A percentile compares a stretch with the other conserved stretches of the same genome.
Conservation (phyloP, 2,329 filamentous ascomycete species). For the Leptographium radiaticola region DNA sequence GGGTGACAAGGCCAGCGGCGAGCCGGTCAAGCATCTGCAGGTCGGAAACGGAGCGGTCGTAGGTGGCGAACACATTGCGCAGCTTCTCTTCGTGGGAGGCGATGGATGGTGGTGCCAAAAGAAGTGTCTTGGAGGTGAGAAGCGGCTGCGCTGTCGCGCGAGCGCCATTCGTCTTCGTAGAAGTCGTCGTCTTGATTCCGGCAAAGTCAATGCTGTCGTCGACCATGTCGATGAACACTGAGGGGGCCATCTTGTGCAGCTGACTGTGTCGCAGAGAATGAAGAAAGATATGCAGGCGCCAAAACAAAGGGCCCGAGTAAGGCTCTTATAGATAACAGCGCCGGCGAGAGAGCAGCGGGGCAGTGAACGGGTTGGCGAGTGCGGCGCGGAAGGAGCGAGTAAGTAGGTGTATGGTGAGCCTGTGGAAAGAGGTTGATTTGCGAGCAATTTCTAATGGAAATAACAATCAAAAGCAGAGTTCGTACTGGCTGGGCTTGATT, state of each 20-base stretch:
- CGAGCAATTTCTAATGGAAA: slow-evolving; percentile 9
- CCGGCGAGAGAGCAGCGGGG: background rate
- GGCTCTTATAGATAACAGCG: background rate
- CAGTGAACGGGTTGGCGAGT: background rate
- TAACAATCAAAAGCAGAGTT: background rate
- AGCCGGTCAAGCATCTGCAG: slow-evolving; percentile 97
- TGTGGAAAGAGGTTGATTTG: slow-evolving; percentile 10
- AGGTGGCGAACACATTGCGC: slow-evolving; percentile 53
- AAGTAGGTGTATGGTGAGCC: background rate
- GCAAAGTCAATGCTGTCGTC: slow-evolving; percentile 11
- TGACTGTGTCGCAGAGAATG: background rate
- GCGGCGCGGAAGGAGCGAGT: background rate
- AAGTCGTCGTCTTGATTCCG: background rate
- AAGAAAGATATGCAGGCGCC: background rate
- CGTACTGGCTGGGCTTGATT: slow-evolving; percentile 3
- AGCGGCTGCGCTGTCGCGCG: background rate
- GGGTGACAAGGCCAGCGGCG: slow-evolving; percentile 62
- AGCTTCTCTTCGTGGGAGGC: slow-evolving; percentile 73
- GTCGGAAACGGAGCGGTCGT: slow-evolving; percentile 68
- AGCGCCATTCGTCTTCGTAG: background rate
- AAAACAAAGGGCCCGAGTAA: background rate
- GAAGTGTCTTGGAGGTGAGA: slow-evolving; percentile 6
- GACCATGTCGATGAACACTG: slow-evolving; percentile 10
- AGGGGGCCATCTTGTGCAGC: slow-evolving; percentile 8
- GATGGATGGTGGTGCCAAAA: slow-evolving; percentile 76